phyloP scores from a whole-genome alignment of 2,329 filamentous ascomycete species.

The Ascochyta viciae-villosae region DNA sequence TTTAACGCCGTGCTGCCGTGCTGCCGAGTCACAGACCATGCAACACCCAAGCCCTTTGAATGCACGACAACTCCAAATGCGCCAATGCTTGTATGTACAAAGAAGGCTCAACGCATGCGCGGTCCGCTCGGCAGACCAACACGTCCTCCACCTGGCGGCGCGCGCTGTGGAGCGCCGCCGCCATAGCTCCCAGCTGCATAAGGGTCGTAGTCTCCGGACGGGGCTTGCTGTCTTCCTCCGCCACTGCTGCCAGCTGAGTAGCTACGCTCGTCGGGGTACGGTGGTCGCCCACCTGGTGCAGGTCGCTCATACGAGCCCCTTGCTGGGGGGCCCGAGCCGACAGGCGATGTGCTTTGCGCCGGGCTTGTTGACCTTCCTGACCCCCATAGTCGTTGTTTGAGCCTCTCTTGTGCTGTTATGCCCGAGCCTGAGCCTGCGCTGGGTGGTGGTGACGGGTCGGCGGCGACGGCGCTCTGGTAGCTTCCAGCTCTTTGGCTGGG shows the following conservation, averaged over 20 bases:
- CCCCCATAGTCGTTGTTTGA: constrained; percentile 83
- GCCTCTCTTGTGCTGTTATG: constrained; percentile 76
- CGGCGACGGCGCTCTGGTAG: constrained; percentile 66
- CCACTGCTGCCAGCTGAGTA: constrained; percentile 35
- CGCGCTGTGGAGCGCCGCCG: constrained; percentile 33
- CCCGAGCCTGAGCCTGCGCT: constrained; percentile 50
- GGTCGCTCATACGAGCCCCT: constrained; percentile 40
- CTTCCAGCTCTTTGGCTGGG: constrained; percentile 78
- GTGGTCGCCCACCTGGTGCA: constrained; percentile 26
- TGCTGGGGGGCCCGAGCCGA: constrained; percentile 24
- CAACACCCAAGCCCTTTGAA: constrained; percentile 2
- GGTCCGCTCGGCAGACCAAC: constrained; percentile 49
- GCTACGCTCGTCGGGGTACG: constrained; percentile 45
- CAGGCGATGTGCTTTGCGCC: constrained; percentile 41
- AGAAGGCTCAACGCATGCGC: constrained; percentile 40
- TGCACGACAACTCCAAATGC: constrained; percentile 24
- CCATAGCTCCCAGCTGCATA: constrained; percentile 39
- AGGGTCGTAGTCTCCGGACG: constrained; percentile 41
- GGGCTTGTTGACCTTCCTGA: constrained; percentile 67
- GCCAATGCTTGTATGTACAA: constrained; percentile 23
- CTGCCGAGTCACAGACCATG: constrained; percentile 16
- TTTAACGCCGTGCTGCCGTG: constrained; percentile 12
- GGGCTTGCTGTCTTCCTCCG: constrained; percentile 37
- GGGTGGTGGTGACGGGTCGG: constrained; percentile 48
- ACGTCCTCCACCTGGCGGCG: constrained; percentile 41